Percentiles rank a stretch among this genome's conserved stretches.
These are phyloP conservation scores for Phytophthora meadii DNA, from an alignment of 352 stramenopile species.

Conservation along the genomic window DNA sequence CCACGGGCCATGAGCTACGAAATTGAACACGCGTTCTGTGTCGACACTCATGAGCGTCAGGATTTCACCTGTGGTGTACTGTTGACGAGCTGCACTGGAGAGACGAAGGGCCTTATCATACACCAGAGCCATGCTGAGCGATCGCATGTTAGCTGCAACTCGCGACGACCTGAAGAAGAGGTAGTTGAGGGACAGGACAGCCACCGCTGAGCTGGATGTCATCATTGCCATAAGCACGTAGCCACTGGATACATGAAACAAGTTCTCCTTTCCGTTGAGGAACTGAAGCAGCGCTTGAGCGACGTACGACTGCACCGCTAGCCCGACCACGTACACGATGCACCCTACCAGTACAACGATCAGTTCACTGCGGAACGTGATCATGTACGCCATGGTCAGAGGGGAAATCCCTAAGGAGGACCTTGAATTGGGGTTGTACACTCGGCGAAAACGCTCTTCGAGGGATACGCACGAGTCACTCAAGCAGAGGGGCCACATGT, in stretches of 20 bases:
- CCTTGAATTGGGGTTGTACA: constrained; percentile 10
- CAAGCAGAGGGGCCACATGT: constrained; percentile 35
- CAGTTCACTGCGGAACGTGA: constrained; percentile 13
- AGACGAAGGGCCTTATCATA: constrained; percentile 63
- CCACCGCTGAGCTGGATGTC: constrained; percentile 19
- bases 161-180: constrained; percentile 36
- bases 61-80: constrained; percentile 48
- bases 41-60: constrained; percentile 15
- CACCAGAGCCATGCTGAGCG: constrained; percentile 42
- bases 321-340: constrained; percentile 29
- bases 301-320: constrained; percentile 34
- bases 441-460: constrained; percentile 22
- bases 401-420: constrained; percentile 16
- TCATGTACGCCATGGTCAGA: constrained; percentile 15
- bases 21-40: constrained; percentile 42
- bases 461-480: constrained; percentile 25
- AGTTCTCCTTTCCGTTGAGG: constrained; percentile 31
- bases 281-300: constrained; percentile 29
- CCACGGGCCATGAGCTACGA: constrained; percentile 32
- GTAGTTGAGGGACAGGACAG: constrained; percentile 39
- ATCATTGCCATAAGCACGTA: constrained; percentile 36
- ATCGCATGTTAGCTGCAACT: constrained; percentile 44
- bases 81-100: constrained; percentile 46
- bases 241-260: constrained; percentile 31
- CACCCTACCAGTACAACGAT: constrained; percentile 8